A percentile compares a stretch with the other conserved stretches of the same genome.
Evolutionary conservation across 140 eudicot genomes (phyloP).

Genomic region (Bidens hawaiensis): DNA sequence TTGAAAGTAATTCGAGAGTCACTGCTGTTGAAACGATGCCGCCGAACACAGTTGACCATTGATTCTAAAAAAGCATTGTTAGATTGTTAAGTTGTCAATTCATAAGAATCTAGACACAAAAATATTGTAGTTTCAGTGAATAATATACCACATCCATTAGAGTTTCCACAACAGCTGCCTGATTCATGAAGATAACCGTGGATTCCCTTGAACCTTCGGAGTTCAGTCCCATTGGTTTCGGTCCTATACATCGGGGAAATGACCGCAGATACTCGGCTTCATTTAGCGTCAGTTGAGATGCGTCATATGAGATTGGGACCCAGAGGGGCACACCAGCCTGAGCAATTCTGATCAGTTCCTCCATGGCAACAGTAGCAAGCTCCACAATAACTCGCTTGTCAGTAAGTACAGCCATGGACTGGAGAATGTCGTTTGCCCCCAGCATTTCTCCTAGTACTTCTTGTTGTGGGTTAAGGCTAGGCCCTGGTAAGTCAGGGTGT

Average conservation of each 20-base stretch:
- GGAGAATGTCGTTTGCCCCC: slow-evolving; percentile 58
- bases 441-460: slow-evolving; percentile 68
- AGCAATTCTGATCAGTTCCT: slow-evolving; percentile 83
- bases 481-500: slow-evolving; percentile 59
- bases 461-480: slow-evolving; percentile 49
- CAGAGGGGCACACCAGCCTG: slow-evolving; percentile 82
- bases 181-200: slow-evolving; percentile 92
- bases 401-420: slow-evolving; percentile 58
- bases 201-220: slow-evolving; percentile 87
- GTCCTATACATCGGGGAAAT: slow-evolving; percentile 88
- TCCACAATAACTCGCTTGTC: slow-evolving; percentile 85
- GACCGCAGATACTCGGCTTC: slow-evolving; percentile 74
- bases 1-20: slow-evolving; percentile 86
- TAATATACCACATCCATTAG: slow-evolving; percentile 86
- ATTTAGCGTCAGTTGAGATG: slow-evolving; percentile 40
- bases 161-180: slow-evolving; percentile 72
- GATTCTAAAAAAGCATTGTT: slow-evolving; percentile 45
- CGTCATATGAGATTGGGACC: slow-evolving; percentile 48
- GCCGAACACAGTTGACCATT: slow-evolving; percentile 78
- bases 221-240: slow-evolving; percentile 64
- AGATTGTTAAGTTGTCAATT: not conserved
- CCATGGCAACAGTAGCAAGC: slow-evolving; percentile 96
- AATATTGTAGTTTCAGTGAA: not conserved
- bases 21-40: slow-evolving; percentile 89
- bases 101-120: not conserved